Base-by-base conservation (phyloP, 331 rosid species). In the Dryas integrifolia region DNA sequence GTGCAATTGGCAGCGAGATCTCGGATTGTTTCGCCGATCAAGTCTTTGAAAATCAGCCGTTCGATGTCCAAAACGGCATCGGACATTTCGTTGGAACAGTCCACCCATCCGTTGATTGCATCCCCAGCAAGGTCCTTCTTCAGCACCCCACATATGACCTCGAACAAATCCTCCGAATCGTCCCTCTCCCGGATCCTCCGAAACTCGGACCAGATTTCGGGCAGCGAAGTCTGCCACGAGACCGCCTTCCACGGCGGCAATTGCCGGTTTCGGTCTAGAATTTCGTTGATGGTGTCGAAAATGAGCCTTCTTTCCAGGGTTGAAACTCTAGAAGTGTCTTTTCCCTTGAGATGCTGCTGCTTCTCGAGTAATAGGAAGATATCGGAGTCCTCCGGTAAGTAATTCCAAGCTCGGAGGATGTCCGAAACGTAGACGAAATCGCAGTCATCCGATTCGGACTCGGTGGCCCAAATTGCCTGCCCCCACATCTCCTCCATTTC, bases 161-260 rank as follows among this genome's bases (percentile, higher is more conserved):
- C 87, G 6, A 80, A 86, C 87, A 94, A 52, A 8, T 95, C 96
- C 80, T 79, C 85, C 0, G 96, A 83, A 10, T 84, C 86, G 49
- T 86, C 80, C 67, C 65, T 87, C 72, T 86, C 92, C n/a, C 88
- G 74, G 47, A 89, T 83, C 68, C 78, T 77, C 58, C 8, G 76
- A 73, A 89, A 88, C 69, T 95, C 97, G 9, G 74, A 85, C 97
- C 96, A 95, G 14, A 91, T 79, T 40, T 69, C 80, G 3, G 72
- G 72, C 74, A 86, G 65, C 10, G 86, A 80, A 2, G 71, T 60
- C 53, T 66, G 79, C 5, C 67, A 38, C 4, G 67, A 50, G 4
- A 65, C 77, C 0, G 79, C 82, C 86, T 85, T 93, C 98, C 98
- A 91, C 2, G 96, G 96, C 12, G 97, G 98, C 2, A 89, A 49